Conservation (phyloP, 306 rosid species). For the Cucurbita argyrosperma region DNA sequence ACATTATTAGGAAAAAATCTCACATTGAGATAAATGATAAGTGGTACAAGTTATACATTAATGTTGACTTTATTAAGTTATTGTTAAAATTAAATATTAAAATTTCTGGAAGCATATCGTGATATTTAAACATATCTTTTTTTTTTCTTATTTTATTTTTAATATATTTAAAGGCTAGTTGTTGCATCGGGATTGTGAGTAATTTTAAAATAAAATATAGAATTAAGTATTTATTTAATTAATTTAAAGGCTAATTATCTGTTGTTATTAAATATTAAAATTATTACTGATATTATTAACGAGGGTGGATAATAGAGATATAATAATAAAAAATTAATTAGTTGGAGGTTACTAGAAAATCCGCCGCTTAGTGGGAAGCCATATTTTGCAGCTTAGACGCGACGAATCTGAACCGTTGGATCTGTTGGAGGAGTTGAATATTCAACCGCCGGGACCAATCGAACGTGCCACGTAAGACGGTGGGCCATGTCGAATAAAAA, state of each 20-base stretch:
- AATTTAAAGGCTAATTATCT: not conserved
- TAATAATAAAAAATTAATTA: not conserved
- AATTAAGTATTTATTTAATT: not conserved
- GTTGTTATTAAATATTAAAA: not conserved
- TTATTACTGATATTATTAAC: not conserved
- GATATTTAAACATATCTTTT: not conserved
- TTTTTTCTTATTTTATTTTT: not conserved
- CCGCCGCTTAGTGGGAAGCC: not conserved
- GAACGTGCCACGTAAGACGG: not conserved
- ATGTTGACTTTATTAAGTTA: not conserved
- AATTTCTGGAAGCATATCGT: no score
- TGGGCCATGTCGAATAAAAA: not conserved
- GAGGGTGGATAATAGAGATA: not conserved
- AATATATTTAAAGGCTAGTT: not conserved
- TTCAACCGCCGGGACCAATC: not conserved
- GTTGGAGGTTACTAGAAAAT: not conserved
- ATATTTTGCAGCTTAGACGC: not conserved
- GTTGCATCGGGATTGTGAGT: not conserved
- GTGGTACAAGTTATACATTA: not conserved
- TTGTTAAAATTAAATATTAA: not conserved
- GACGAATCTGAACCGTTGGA: not conserved
- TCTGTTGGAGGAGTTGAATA: not conserved
- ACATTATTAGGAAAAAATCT: no score
- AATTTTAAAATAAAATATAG: not conserved
- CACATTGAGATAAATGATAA: not conserved